phyloP scores from a whole-genome alignment of 371 early-diverging fungal species.

The Rhizopus sp. region DNA sequence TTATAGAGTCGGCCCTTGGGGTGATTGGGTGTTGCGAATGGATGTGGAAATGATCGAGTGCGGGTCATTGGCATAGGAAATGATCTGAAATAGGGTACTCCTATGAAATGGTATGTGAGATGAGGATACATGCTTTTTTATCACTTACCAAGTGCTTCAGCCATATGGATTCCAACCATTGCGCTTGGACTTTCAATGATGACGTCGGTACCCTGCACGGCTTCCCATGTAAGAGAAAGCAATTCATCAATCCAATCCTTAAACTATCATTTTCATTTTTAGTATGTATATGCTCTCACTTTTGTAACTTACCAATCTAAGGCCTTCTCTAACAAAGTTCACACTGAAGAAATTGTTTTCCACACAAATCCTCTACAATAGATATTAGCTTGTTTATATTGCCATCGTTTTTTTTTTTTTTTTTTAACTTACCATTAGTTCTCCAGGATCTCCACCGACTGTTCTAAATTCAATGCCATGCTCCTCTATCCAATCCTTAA shows the following conservation, averaged over 20 bases:
- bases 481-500: conserved; percentile 72
- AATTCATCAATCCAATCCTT: conserved; percentile 79
- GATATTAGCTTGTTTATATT: neutral
- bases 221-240: conserved; percentile 67
- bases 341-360: conserved; percentile 79
- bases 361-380: conserved; percentile 66
- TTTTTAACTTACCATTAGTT: conserved; percentile 52
- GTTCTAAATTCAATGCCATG: conserved; percentile 76
- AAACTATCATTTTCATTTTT: conserved; percentile 36
- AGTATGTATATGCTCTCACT: neutral
- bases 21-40: conserved; percentile 72
- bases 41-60: conserved; percentile 81
- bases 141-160: conserved; percentile 62
- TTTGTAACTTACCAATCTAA: conserved; percentile 39
- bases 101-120: conserved; percentile 15
- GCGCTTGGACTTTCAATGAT: conserved; percentile 79
- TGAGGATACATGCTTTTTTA: neutral
- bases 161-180: conserved; percentile 81
- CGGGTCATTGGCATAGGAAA: conserved; percentile 87
- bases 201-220: conserved; percentile 75
- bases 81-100: conserved; percentile 72
- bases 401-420: neutral
- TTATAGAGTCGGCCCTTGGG: conserved; percentile 74
- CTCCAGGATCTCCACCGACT: conserved; percentile 73
- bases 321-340: conserved; percentile 68